phyloP scores from a whole-genome alignment of 768 basidiomycete species.

The Lentinula detonsa region DNA sequence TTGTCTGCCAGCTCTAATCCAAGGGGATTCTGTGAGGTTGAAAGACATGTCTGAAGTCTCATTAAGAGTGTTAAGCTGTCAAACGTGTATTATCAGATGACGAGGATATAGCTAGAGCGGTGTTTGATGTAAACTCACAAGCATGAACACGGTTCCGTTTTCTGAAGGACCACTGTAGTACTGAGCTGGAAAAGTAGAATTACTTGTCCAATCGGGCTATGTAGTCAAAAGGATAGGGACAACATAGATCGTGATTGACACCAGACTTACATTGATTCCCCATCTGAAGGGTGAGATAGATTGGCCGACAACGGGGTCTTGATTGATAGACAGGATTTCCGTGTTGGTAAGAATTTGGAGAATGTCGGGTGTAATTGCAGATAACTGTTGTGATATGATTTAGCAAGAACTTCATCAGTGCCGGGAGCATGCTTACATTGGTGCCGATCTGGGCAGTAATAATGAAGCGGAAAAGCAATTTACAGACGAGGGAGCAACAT shows the following conservation, averaged over 20 bases:
- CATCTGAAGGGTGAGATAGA: slow-evolving; percentile 64
- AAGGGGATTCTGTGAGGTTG: slow-evolving; percentile 58
- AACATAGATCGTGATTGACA: no score
- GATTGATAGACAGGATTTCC: slow-evolving; percentile 65
- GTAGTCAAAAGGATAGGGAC: not conserved
- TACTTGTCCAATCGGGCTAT: slow-evolving; percentile 31
- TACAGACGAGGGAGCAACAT: no score
- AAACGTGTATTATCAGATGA: not conserved
- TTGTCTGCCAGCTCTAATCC: slow-evolving; percentile 56
- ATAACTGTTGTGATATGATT: slow-evolving; percentile 29
- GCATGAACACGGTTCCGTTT: slow-evolving; percentile 59
- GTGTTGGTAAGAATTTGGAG: slow-evolving; percentile 54
- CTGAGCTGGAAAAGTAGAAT: slow-evolving; percentile 48
- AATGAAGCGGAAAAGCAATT: not conserved
- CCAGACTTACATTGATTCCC: slow-evolving; percentile 50
- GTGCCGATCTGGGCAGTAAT: slow-evolving; percentile 38
- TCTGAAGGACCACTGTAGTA: slow-evolving; percentile 60
- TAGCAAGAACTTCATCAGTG: no score
- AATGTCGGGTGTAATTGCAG: slow-evolving; percentile 40
- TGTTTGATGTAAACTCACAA: slow-evolving; percentile 28
- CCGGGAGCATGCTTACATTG: slow-evolving; percentile 28
- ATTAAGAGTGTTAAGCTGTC: slow-evolving; percentile 49
- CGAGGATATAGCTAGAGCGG: not conserved
- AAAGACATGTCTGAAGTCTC: slow-evolving; percentile 48
- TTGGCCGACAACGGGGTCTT: slow-evolving; percentile 56